Evolutionary conservation across 1,139 yeast species (phyloP), one percentile per base, ranked within the genome.

Genomic region (Suhomyces taliae): DNA sequence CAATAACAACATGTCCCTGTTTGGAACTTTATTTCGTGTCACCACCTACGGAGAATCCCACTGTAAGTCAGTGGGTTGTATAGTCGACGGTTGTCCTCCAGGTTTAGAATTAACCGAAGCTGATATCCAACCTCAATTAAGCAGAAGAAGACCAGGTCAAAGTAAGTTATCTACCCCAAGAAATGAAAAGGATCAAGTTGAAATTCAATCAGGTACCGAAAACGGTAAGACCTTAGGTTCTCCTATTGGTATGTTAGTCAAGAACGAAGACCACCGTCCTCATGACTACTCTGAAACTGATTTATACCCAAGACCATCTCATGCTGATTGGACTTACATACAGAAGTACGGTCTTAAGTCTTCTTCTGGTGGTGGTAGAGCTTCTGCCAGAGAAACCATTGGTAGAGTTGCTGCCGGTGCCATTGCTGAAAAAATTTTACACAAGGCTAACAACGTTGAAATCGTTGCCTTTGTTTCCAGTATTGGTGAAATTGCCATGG

Each of bases 341-440:
- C 78, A 81, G 56, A 93, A 93, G 70, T 93, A 93, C 71, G 97
- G 97, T 35, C 78, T 83, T 60, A 91, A 93, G 72, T 95, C 97
- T 9, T 81, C 96, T 7, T 86, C 95, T 40, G 99, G 99, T 45
- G 99, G 99, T 60, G 99, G 99, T 53, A 83, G 99, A 65, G 87
- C 97, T 24, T 85, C 95, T 38, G 99, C 99, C 10, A 83, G 99
- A 69, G 99, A 93, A 70, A 93, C 99, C 43, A 93, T 95, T 59
- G 99, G 98, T 46, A 81, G 99, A 66, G 99, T 93, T 45, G 99
- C 99, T 43, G 99, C 98, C 11, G 98, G 98, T 57, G 98, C 97
- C 49, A 85, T 93, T 67, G 99, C 99, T 39, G 99, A 93, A 67
- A 91, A 90, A 72, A 83, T 90, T 56, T 78, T 93, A 62, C 64